These are phyloP conservation scores for Oldenlandia corymbosa DNA, from an alignment of 257 asterid genomes.

Conservation along the genomic window DNA sequence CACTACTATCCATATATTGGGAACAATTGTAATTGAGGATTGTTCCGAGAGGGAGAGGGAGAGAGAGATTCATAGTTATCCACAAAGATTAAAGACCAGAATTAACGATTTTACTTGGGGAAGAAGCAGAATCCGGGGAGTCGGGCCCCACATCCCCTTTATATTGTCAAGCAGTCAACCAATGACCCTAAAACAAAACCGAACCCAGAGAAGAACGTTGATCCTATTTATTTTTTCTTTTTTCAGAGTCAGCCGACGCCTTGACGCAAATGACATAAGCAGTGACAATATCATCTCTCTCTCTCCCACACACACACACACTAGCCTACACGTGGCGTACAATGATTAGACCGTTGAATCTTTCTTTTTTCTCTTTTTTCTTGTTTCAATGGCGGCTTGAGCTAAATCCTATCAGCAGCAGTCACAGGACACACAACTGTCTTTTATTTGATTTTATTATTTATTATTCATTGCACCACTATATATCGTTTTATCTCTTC, in stretches of 20 bases:
- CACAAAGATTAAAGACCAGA: background rate
- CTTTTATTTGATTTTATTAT: too few relatives aligned
- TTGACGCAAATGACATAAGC: conserved; percentile 21
- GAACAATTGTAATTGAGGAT: too few relatives aligned
- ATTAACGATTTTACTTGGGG: conserved; percentile 12
- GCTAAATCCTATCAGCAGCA: too few relatives aligned
- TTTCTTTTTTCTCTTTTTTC: background rate
- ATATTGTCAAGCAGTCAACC: conserved; percentile 1
- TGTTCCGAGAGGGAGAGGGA: too few relatives aligned
- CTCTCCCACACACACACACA: conserved; percentile 7
- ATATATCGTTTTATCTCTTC: too few relatives aligned
- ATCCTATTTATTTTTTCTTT: too few relatives aligned
- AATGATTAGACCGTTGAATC: conserved; percentile 7
- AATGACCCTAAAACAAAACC: background rate
- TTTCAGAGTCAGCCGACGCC: conserved; percentile 1
- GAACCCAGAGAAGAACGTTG: too few relatives aligned
- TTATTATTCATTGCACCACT: too few relatives aligned
- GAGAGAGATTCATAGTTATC: background rate
- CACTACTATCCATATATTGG: too few relatives aligned
- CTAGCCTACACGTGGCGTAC: background rate
- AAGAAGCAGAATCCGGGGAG: background rate
- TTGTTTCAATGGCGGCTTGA: too few relatives aligned
- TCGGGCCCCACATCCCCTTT: too few relatives aligned
- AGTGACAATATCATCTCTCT: conserved; percentile 28
- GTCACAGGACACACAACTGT: too few relatives aligned